A percentile compares a stretch with the other conserved stretches of the same genome.
Evolutionary conservation across 306 rosid genomes (phyloP).

Genomic region (Cicer judaicum): DNA sequence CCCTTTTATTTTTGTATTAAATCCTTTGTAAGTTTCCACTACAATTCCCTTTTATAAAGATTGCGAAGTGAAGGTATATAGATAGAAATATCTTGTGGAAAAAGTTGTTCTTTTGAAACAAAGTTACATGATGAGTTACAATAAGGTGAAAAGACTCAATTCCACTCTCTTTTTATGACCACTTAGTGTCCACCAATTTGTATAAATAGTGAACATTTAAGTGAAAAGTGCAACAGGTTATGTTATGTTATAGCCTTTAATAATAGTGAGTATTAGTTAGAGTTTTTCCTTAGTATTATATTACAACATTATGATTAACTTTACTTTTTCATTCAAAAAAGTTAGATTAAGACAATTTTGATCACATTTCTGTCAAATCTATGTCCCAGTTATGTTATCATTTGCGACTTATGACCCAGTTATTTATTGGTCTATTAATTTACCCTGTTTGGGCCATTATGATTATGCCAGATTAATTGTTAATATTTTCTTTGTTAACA

Average conservation of each 20-base stretch:
- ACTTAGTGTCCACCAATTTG: slow-evolving; percentile 48
- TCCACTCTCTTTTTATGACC: slow-evolving; percentile 50
- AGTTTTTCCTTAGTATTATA: slow-evolving; percentile 35
- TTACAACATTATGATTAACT: slow-evolving; percentile 33
- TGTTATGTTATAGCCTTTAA: slow-evolving; percentile 50
- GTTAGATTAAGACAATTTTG: slow-evolving; percentile 31
- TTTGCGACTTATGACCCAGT: slow-evolving; percentile 31
- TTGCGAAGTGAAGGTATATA: slow-evolving; percentile 48
- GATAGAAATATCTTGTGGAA: slow-evolving; percentile 58
- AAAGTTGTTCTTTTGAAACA: slow-evolving; percentile 55
- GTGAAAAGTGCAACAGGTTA: slow-evolving; percentile 44
- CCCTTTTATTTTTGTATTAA: slow-evolving; percentile 23
- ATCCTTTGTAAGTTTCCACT: slow-evolving; percentile 50
- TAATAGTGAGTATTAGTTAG: slow-evolving; percentile 22
- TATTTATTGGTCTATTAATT: not conserved
- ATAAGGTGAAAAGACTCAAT: slow-evolving; percentile 57
- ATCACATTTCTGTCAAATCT: slow-evolving; percentile 40
- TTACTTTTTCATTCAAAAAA: slow-evolving; percentile 42
- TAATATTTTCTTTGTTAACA: too few species aligned
- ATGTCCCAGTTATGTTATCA: slow-evolving; percentile 25
- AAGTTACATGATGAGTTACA: slow-evolving; percentile 55
- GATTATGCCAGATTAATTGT: not conserved
- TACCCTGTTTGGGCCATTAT: slow-evolving; percentile 16
- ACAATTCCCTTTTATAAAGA: slow-evolving; percentile 51
- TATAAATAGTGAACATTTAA: slow-evolving; percentile 42